Evolutionary conservation across 441 rosid genomes (phyloP).

Genomic region (Syzygium syzygioides): DNA sequence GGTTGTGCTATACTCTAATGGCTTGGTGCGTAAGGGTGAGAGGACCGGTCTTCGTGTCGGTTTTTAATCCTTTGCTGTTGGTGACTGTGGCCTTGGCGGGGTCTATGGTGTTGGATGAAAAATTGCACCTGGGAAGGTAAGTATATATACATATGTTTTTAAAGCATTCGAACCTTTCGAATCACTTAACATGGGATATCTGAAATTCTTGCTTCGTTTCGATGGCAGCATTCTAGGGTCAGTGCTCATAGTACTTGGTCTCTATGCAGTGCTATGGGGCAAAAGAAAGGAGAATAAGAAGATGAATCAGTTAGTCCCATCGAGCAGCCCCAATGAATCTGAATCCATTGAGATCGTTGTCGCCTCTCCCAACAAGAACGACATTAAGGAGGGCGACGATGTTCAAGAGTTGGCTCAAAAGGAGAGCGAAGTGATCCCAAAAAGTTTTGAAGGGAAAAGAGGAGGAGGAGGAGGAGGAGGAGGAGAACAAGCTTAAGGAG

Average conservation of each 20-base stretch:
- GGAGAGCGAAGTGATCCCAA: neutral
- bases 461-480: neutral
- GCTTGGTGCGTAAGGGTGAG: slow-evolving; percentile 23
- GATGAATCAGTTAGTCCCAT: neutral
- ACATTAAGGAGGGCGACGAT: neutral
- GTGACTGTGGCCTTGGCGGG: slow-evolving; percentile 14
- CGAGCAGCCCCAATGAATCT: neutral
- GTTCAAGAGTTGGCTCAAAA: neutral
- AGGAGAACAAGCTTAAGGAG: neutral
- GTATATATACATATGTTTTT: neutral
- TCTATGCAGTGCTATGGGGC: slow-evolving; percentile 23
- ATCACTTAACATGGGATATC: neutral
- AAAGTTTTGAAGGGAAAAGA: neutral
- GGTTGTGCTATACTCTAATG: slow-evolving; percentile 3
- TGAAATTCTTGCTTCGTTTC: neutral
- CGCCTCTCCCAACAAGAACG: neutral
- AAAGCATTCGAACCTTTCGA: neutral
- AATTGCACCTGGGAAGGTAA: slow-evolving; percentile 22
- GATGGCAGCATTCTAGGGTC: slow-evolving; percentile 19
- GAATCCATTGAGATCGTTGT: neutral
- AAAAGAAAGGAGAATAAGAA: neutral
- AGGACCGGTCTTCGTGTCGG: slow-evolving; percentile 25
- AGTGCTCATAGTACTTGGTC: slow-evolving; percentile 16
- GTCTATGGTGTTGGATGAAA: slow-evolving; percentile 17
- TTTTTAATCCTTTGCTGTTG: slow-evolving; percentile 19